Percentiles rank a stretch among this genome's conserved stretches.
Evolutionary conservation across 495 filamentous ascomycete species (phyloP).

Genomic region (Apiosordaria backusii): DNA sequence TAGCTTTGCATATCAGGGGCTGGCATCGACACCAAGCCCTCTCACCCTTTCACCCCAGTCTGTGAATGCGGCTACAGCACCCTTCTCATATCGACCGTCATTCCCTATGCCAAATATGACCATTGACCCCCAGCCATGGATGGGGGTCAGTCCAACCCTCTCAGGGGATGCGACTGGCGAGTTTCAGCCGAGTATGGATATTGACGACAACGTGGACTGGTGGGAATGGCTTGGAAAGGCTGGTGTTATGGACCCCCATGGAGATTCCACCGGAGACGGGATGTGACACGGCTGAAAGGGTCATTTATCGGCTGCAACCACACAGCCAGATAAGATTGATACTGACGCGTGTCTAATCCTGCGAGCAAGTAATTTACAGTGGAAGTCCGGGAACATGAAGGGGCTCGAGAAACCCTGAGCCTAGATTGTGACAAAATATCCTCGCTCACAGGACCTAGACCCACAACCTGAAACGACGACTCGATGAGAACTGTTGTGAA

Average conservation of each 20-base stretch:
- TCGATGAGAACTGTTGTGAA: too few species aligned
- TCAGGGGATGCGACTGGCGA: conserved; percentile 4
- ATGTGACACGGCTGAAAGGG: not conserved
- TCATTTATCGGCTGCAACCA: not conserved
- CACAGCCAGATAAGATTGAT: not conserved
- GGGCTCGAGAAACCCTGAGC: too few species aligned
- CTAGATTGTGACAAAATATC: too few species aligned
- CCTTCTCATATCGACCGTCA: not conserved
- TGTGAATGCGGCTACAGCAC: not conserved
- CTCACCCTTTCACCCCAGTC: not conserved
- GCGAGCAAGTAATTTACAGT: too few species aligned
- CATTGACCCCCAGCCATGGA: not conserved
- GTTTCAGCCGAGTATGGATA: conserved; percentile 33
- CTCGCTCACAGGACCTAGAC: too few species aligned
- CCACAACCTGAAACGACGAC: too few species aligned
- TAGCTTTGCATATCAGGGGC: not conserved
- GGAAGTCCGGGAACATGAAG: too few species aligned
- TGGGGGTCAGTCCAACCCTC: not conserved
- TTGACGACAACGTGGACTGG: conserved; percentile 34
- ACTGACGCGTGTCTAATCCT: too few species aligned
- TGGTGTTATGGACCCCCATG: not conserved
- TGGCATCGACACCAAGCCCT: not conserved
- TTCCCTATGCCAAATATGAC: not conserved
- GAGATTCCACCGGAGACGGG: not conserved
- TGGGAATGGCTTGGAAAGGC: conserved; percentile 33